Conservation (phyloP, 768 basidiomycete species). For the Mycena albidolilacea region DNA sequence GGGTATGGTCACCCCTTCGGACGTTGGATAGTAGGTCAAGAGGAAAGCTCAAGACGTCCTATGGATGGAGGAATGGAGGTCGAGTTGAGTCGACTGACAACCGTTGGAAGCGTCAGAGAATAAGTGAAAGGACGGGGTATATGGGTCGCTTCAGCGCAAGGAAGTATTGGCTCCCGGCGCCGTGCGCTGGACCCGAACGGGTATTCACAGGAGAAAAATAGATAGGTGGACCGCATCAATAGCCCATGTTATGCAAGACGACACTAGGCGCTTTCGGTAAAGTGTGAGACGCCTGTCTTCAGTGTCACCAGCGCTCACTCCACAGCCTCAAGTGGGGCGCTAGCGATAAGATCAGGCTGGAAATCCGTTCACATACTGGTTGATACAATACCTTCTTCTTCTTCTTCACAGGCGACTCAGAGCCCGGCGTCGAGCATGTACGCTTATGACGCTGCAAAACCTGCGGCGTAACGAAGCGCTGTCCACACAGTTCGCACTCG, state of each 20-base stretch:
- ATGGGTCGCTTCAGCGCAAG: too few relatives aligned
- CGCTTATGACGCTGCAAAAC: conserved; percentile 15
- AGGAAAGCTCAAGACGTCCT: too few relatives aligned
- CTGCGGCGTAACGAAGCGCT: conserved; percentile 13
- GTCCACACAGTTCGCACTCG: conserved; percentile 1
- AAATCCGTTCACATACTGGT: not conserved
- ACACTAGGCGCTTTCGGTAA: not conserved
- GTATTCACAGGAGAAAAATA: not conserved
- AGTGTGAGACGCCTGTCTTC: not conserved
- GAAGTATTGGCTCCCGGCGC: not conserved
- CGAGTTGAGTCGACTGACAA: too few relatives aligned
- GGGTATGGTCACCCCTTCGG: too few relatives aligned
- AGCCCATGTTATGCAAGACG: not conserved
- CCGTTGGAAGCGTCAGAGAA: too few relatives aligned
- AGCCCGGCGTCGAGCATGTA: not conserved
- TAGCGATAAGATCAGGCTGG: not conserved
- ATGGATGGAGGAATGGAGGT: too few relatives aligned
- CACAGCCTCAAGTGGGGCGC: not conserved
- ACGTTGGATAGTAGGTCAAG: too few relatives aligned
- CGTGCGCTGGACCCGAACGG: not conserved
- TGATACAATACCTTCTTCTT: conserved; percentile 14
- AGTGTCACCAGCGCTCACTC: not conserved
- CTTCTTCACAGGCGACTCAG: too few relatives aligned
- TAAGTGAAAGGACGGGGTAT: too few relatives aligned
- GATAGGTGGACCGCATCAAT: not conserved